These are phyloP conservation scores for Neodidymelliopsis sp. DNA, from an alignment of 2,329 filamentous ascomycete species.

Conservation along the genomic window DNA sequence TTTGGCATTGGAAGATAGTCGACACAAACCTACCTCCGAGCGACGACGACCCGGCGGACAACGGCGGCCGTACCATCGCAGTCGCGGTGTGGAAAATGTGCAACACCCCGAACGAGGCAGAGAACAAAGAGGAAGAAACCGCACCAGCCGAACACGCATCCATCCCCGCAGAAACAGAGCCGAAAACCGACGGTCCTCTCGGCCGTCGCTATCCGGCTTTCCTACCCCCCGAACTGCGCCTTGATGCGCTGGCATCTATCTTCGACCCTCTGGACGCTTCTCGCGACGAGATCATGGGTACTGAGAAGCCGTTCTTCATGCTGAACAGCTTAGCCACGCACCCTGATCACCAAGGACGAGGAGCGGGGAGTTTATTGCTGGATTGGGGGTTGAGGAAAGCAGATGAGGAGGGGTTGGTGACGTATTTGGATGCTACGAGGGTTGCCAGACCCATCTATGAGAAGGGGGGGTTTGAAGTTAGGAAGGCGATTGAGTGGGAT, in stretches of 20 bases:
- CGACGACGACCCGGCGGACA: conserved; percentile 32
- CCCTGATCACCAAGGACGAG: conserved; percentile 51
- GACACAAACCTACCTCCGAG: conserved; percentile 36
- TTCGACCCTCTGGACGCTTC: conserved; percentile 34
- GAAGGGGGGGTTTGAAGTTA: conserved; percentile 36
- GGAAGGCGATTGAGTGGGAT: conserved; percentile 33
- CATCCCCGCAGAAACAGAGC: conserved; percentile 5
- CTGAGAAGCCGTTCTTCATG: conserved; percentile 33
- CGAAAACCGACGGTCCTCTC: neutral
- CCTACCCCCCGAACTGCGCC: conserved; percentile 71
- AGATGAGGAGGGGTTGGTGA: conserved; percentile 47
- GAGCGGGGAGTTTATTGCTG: conserved; percentile 49
- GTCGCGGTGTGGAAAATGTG: conserved; percentile 38
- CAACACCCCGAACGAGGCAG: conserved; percentile 14
- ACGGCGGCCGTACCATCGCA: conserved; percentile 38
- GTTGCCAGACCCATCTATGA: conserved; percentile 51
- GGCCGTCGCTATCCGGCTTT: conserved; percentile 64
- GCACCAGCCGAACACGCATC: neutral
- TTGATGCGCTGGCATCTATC: conserved; percentile 37
- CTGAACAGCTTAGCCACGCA: conserved; percentile 45
- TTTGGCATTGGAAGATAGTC: conserved; percentile 44
- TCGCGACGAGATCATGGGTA: conserved; percentile 37
- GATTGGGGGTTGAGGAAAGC: conserved; percentile 51
- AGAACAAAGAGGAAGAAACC: neutral
- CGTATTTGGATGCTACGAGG: conserved; percentile 52